Percentiles rank a stretch among this genome's conserved stretches.
Evolutionary conservation across 2,329 filamentous ascomycete genomes (phyloP).

Genomic region (Penicillium sp.): DNA sequence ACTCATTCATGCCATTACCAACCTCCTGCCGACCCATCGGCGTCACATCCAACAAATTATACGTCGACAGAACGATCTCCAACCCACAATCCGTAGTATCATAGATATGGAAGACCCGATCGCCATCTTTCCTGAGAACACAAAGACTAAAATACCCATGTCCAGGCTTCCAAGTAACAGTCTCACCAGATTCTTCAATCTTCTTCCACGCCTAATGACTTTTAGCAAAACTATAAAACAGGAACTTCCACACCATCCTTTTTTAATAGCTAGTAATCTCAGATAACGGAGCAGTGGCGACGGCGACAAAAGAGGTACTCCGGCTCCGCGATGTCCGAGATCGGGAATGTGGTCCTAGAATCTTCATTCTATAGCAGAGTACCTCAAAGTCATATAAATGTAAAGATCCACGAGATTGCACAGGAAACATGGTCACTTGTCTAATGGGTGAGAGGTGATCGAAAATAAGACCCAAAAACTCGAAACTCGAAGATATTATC

Average conservation of each 20-base stretch:
- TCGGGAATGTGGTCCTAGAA: slow-evolving; percentile 44
- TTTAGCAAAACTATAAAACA: slow-evolving; percentile 35
- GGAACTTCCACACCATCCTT: slow-evolving; percentile 44
- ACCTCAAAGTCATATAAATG: too few relatives aligned
- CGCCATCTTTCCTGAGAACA: slow-evolving; percentile 46
- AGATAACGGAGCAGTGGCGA: slow-evolving; percentile 42
- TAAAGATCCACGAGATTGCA: too few relatives aligned
- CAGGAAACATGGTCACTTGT: too few relatives aligned
- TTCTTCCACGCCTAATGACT: slow-evolving; percentile 14
- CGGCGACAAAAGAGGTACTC: slow-evolving; percentile 40
- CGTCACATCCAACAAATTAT: slow-evolving; percentile 24
- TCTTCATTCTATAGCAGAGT: too few relatives aligned
- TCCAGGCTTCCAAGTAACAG: slow-evolving; percentile 18
- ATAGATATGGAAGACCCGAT: slow-evolving; percentile 20
- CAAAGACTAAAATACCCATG: slow-evolving; percentile 37
- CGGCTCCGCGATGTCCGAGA: slow-evolving; percentile 37
- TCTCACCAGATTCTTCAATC: slow-evolving; percentile 11
- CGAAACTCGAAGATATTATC: too few relatives aligned
- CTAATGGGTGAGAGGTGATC: too few relatives aligned
- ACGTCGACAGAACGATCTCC: slow-evolving; percentile 19
- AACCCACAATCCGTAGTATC: slow-evolving; percentile 16
- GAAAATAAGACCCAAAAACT: too few relatives aligned
- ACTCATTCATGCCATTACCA: slow-evolving; percentile 19
- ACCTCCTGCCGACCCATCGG: slow-evolving; percentile 20
- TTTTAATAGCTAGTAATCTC: slow-evolving; percentile 40